phyloP scores from a whole-genome alignment of 352 stramenopile species.

The Albugo laibachii region DNA sequence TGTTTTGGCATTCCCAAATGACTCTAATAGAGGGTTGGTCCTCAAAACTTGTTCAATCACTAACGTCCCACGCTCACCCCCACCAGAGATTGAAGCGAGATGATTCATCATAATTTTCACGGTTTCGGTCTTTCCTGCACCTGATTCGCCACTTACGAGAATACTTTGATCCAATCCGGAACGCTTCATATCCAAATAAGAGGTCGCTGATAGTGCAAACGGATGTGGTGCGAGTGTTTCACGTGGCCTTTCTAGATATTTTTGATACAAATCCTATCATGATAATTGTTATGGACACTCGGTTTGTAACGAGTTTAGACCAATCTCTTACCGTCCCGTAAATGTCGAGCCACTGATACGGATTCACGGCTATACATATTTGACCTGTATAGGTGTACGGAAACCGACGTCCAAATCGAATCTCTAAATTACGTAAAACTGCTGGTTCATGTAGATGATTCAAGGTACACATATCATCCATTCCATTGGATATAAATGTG shows the following conservation, averaged over 20 bases:
- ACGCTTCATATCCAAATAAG: constrained; percentile 58
- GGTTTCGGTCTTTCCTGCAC: constrained; percentile 57
- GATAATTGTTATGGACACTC: neutral
- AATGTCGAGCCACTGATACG: constrained; percentile 64
- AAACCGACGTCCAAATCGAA: constrained; percentile 44
- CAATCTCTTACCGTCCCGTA: constrained; percentile 19
- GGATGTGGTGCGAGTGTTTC: constrained; percentile 38
- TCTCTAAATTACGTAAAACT: constrained; percentile 52
- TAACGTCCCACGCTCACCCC: constrained; percentile 34
- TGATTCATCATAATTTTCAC: constrained; percentile 86
- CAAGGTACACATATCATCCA: constrained; percentile 61
- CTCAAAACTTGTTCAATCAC: constrained; percentile 67
- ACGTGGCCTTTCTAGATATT: constrained; percentile 32
- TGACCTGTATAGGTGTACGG: constrained; percentile 68
- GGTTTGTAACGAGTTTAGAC: neutral
- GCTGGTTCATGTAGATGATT: constrained; percentile 67
- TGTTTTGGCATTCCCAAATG: constrained; percentile 66
- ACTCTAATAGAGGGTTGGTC: constrained; percentile 54
- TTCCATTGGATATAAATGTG: constrained; percentile 33
- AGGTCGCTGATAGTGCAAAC: constrained; percentile 41
- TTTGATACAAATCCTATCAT: constrained; percentile 25
- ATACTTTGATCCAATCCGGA: constrained; percentile 69
- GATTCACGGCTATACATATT: constrained; percentile 67
- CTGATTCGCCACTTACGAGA: constrained; percentile 40
- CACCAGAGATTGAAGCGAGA: constrained; percentile 50